Base-by-base conservation (phyloP, 2,329 filamentous ascomycete species). In the Cylindrodendrum hubeiense region DNA sequence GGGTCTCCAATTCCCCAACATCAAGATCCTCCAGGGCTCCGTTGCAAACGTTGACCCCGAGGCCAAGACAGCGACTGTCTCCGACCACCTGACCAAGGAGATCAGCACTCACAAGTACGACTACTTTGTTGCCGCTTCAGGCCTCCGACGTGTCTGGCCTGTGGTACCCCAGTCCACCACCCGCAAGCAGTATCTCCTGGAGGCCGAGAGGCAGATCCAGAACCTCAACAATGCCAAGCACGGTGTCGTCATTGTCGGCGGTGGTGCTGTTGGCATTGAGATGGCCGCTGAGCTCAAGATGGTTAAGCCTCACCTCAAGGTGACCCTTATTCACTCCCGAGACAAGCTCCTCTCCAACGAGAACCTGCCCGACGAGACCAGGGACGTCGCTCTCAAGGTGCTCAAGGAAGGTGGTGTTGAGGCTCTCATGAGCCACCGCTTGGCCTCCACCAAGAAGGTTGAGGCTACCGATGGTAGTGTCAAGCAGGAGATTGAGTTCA, bases 231-330 rank as follows among this genome's bases (percentile, higher is more conserved):
- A 81, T 30, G 87, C 88, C 2, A 79, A 77, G 5, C 81, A 88
- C 21, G 89, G 87, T 1, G 87, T 94, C 1, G 86, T 93, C 0
- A 84, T 95, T 22, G 89, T 95, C n/a, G 92, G 93, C 19, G 93
- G 93, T 68, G 80, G 91, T 53, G 93, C 93, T 7, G 93, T 95
- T 1, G 93, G 93, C 9, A 90, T 95, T 59, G 93, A 95, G 77
- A 94, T 95, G 85, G 92, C 93, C 0, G 89, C 91, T 2, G 93
- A 96, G 80, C 82, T 95, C 58, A 95, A 94, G 79, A 77, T 87
- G 49, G 81, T 89, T 24, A 85, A 90, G 66, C 92, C 93, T 0
- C 73, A 86, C 12, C 81, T 89, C 58, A 86, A 86, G 43, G 90
- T 95, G n/a, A 92, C 89, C 1, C 85, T 96, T 2, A 87, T 93